Conservation (phyloP, 169 alveolate genomes). For the Plasmodium gaboni region DNA sequence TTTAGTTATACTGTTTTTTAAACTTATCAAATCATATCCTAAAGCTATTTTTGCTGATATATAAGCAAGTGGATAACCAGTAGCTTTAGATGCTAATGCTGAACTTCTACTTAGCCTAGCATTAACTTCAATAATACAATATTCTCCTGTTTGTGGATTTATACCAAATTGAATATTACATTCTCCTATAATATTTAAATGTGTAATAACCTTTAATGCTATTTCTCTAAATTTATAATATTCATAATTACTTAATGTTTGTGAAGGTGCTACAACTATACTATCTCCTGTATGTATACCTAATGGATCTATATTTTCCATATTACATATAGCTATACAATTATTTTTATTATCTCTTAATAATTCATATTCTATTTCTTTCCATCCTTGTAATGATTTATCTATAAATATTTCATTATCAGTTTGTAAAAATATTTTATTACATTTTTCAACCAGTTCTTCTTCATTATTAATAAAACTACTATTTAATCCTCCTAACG, state of each 20-base stretch:
- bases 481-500: slow-evolving; percentile 89
- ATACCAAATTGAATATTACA: slow-evolving; percentile 93
- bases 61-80: slow-evolving; percentile 94
- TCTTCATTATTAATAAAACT: slow-evolving; percentile 89
- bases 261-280: slow-evolving; percentile 93
- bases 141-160: slow-evolving; percentile 89
- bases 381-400: slow-evolving; percentile 91
- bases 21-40: slow-evolving; percentile 86
- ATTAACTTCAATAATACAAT: slow-evolving; percentile 91
- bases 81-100: slow-evolving; percentile 93
- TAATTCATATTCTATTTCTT: slow-evolving; percentile 92
- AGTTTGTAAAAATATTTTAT: slow-evolving; percentile 83
- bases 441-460: slow-evolving; percentile 81
- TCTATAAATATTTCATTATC: slow-evolving; percentile 88
- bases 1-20: slow-evolving; percentile 88
- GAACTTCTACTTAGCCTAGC: slow-evolving; percentile 92
- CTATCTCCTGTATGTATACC: slow-evolving; percentile 95
- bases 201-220: slow-evolving; percentile 89
- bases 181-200: slow-evolving; percentile 92
- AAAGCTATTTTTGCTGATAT: slow-evolving; percentile 92
- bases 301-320: slow-evolving; percentile 93
- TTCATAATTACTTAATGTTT: slow-evolving; percentile 90
- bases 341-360: slow-evolving; percentile 91
- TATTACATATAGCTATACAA: slow-evolving; percentile 92
- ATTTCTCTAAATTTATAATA: slow-evolving; percentile 88